These are phyloP conservation scores for Mimosa bimucronata DNA, from an alignment of 306 rosid species.

Conservation along the genomic window DNA sequence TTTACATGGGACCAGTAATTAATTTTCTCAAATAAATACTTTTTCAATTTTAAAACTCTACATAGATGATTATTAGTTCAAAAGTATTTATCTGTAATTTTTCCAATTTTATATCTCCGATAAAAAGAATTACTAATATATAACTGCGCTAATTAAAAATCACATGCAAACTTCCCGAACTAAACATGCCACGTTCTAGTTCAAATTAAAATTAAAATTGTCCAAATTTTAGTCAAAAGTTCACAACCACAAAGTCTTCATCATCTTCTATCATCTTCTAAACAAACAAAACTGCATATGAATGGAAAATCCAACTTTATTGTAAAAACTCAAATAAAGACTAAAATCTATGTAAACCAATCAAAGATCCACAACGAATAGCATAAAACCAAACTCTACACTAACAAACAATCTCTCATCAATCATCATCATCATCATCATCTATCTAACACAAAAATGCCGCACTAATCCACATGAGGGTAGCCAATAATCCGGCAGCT, in stretches of 20 bases:
- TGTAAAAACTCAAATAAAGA: slow-evolving; percentile 27
- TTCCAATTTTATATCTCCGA: too few relatives aligned
- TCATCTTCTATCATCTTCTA: not conserved
- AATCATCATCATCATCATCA: not conserved
- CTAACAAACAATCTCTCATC: not conserved
- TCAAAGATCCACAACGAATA: slow-evolving; percentile 15
- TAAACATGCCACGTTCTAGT: not conserved
- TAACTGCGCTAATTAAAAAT: too few relatives aligned
- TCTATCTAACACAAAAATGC: slow-evolving; percentile 50
- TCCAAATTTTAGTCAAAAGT: not conserved
- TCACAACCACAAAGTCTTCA: not conserved
- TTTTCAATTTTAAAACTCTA: too few relatives aligned
- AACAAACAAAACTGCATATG: slow-evolving; percentile 9
- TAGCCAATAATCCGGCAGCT: slow-evolving; percentile 42
- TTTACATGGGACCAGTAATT: too few relatives aligned
- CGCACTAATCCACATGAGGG: slow-evolving; percentile 42
- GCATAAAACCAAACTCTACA: slow-evolving; percentile 2
- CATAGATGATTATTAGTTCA: too few relatives aligned
- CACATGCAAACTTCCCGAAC: not conserved
- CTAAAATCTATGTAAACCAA: slow-evolving; percentile 25
- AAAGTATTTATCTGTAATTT: too few relatives aligned
- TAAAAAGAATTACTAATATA: too few relatives aligned
- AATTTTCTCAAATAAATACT: too few relatives aligned
- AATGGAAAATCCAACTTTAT: slow-evolving; percentile 25
- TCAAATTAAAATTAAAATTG: not conserved